phyloP scores from a whole-genome alignment of 2,329 filamentous ascomycete species.

The Monosporascus sp. region DNA sequence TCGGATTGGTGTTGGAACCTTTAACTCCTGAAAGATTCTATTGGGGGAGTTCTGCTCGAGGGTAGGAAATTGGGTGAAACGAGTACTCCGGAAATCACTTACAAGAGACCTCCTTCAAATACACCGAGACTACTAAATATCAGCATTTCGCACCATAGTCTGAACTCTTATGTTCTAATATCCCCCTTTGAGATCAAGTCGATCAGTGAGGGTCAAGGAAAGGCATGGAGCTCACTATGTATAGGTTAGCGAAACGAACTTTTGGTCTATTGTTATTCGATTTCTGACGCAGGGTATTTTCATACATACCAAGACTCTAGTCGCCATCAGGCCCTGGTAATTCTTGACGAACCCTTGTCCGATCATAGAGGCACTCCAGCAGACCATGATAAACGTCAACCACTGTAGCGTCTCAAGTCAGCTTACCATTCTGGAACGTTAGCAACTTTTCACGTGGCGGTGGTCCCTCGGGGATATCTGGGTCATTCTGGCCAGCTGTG shows the following conservation, averaged over 20 bases:
- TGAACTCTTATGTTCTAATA: too few species aligned
- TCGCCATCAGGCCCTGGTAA: slow-evolving; percentile 30
- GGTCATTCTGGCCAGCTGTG: too few species aligned
- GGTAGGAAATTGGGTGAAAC: too few species aligned
- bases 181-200: slow-evolving; percentile 13
- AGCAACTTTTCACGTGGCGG: slow-evolving; percentile 57
- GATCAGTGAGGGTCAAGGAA: too few species aligned
- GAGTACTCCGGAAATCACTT: too few species aligned
- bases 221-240: too few species aligned
- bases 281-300: too few species aligned
- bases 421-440: slow-evolving; percentile 36
- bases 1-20: too few species aligned
- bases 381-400: slow-evolving; percentile 58
- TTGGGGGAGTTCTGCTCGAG: too few species aligned
- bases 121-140: slow-evolving; percentile 33
- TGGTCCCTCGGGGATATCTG: slow-evolving; percentile 41
- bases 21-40: too few species aligned
- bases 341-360: slow-evolving; percentile 20
- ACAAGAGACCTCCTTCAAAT: slow-evolving; percentile 53
- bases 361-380: slow-evolving; percentile 24
- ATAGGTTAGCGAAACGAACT: too few species aligned
- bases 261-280: too few species aligned
- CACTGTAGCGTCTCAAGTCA: slow-evolving; percentile 32
- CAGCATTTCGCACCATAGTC: not conserved
- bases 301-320: slow-evolving; percentile 27